Base-by-base conservation (phyloP, 306 rosid genomes). In the Vicia villosa region DNA sequence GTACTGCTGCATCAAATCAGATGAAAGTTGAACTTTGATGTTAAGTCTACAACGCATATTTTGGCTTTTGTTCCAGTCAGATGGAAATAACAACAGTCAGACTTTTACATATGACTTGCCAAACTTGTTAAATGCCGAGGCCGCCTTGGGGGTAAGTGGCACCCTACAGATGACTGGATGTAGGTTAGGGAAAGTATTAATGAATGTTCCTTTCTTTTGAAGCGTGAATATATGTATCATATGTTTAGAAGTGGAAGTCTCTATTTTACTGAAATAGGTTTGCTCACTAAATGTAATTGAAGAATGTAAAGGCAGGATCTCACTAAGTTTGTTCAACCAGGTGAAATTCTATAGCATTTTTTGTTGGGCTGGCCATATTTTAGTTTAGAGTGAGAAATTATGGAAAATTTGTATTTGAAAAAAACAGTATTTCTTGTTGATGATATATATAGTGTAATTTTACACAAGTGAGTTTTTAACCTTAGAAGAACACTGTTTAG, bases 1-100 rank as follows among this genome's bases (percentile, higher is more conserved):
- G 88, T 71, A 77, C 85, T 63, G 45, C 13, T 22, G 57, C 78
- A 69, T 68, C 74, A 45, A 77, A 84, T 70, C 82, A 83, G 67
- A 82, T 86, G 86, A 93, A 87, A 82, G 86, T 73, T 63, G 93
- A 92, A 81, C 89, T 76, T 62, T 86, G 83, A 93, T 38, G 63
- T 57, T 41, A 38, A 21, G 24, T 56, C 60, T 66, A 57, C 24
- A 2, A 46, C 20, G 32, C 41, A 38, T 36, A 64, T 80, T 55
- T 66, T 38, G 66, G 66, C 77, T 13, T 65, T 63, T 45, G 12
- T 40, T 49, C 37, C 34, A 49, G 77, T 69, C 73, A 21, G 65
- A 67, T 59, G 73, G 58, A 81, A 73, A 79, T 75, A 75, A 73
- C 80, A 26, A 67, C 32, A 73, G 36, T 64, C 66, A 46, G 24